phyloP scores from a whole-genome alignment of 768 basidiomycete species.

The Gymnopilus dilepis region DNA sequence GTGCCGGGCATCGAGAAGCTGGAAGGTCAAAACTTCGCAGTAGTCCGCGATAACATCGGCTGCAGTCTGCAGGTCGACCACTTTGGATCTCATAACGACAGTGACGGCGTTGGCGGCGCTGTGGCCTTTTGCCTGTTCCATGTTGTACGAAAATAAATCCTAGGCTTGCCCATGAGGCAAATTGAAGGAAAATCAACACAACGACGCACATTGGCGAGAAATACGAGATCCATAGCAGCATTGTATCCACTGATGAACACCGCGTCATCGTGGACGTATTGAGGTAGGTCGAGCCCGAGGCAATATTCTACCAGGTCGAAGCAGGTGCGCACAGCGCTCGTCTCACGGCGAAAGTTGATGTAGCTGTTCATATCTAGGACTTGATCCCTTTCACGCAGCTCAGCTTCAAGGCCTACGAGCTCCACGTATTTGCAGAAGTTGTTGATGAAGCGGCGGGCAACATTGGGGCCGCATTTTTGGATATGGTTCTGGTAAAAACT shows the following conservation, averaged over 20 bases:
- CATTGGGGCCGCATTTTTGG: slow-evolving; percentile 4
- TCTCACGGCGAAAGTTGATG: slow-evolving; percentile 6
- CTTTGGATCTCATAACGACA: slow-evolving; percentile 14
- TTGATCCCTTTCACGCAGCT: slow-evolving; percentile 10
- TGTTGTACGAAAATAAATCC: slow-evolving; percentile 14
- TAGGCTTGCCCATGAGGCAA: not conserved
- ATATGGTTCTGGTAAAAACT: slow-evolving; percentile 6
- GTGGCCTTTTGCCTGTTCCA: slow-evolving; percentile 15
- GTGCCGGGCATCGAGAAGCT: slow-evolving; percentile 7
- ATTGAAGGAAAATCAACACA: not conserved
- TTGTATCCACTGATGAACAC: slow-evolving; percentile 14
- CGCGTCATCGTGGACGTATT: slow-evolving; percentile 11
- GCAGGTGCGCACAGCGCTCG: slow-evolving; percentile 4
- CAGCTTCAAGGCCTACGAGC: not conserved
- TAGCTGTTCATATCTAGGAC: slow-evolving; percentile 9
- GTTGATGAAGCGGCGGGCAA: slow-evolving; percentile 5
- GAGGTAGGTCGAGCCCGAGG: slow-evolving; percentile 9
- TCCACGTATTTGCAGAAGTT: slow-evolving; percentile 14
- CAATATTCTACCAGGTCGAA: slow-evolving; percentile 13
- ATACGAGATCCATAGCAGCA: slow-evolving; percentile 8
- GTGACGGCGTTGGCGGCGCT: slow-evolving; percentile 9
- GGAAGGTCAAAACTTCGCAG: slow-evolving; percentile 5
- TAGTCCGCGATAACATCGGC: slow-evolving; percentile 5
- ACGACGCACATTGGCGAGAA: slow-evolving; percentile 4
- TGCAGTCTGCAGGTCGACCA: slow-evolving; percentile 7